These are phyloP conservation scores for Cicer yamashitae DNA, from an alignment of 306 rosid genomes.

Conservation along the genomic window DNA sequence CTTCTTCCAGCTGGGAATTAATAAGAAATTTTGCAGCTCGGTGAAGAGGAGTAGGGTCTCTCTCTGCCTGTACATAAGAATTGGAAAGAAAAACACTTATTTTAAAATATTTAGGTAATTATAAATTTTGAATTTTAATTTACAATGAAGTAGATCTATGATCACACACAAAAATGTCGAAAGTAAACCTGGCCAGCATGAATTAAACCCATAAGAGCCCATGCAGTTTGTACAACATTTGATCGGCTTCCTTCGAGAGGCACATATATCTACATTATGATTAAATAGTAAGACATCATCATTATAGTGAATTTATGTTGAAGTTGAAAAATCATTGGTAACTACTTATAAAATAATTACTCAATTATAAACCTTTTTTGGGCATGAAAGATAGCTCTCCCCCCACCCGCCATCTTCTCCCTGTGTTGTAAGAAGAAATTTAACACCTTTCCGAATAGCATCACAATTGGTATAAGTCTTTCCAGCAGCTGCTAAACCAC, in stretches of 20 bases:
- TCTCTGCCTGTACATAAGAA: not conserved
- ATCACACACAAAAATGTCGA: no score
- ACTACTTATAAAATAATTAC: no score
- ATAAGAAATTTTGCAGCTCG: constrained; percentile 22
- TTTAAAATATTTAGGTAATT: not conserved
- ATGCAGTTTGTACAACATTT: constrained; percentile 8
- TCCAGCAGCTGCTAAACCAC: no score
- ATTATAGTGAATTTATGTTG: no score
- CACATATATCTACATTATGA: constrained; percentile 1
- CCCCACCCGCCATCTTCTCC: no score
- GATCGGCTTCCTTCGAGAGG: constrained; percentile 16
- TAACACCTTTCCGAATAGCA: no score
- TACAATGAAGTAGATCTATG: not conserved
- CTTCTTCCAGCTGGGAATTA: constrained; percentile 31
- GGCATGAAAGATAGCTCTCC: no score
- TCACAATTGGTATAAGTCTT: no score
- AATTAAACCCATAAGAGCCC: constrained; percentile 25
- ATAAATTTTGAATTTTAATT: not conserved
- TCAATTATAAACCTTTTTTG: no score
- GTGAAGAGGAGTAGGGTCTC: constrained; percentile 31
- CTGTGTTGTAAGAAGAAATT: no score
- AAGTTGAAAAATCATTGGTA: no score
- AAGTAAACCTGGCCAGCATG: not conserved
- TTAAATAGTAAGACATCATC: no score
- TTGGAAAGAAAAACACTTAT: not conserved